Conservation (phyloP, 2,329 filamentous ascomycete genomes). For the Berkeleyomyces rouxiae region DNA sequence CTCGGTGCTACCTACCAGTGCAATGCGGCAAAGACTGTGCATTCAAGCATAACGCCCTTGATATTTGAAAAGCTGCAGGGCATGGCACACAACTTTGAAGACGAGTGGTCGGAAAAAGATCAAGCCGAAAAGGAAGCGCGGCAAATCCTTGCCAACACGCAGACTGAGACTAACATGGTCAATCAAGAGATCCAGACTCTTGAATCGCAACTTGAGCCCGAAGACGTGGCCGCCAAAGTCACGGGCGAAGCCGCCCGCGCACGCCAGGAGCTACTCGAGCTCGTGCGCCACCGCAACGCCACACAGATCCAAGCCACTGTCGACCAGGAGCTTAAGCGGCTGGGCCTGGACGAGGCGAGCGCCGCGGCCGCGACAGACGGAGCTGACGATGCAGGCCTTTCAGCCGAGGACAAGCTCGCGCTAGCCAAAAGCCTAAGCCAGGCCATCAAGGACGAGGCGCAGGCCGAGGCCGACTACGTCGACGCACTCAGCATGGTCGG, state of each 20-base stretch:
- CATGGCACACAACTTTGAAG: constrained; percentile 53
- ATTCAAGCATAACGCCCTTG: constrained; percentile 50
- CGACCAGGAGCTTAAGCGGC: constrained; percentile 27
- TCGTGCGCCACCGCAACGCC: constrained; percentile 36
- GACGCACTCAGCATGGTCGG: constrained; percentile 51
- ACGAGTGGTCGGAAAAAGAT: constrained; percentile 59
- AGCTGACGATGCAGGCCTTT: constrained; percentile 19
- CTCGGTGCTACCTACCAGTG: constrained; percentile 35
- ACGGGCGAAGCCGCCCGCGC: constrained; percentile 33
- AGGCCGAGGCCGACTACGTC: constrained; percentile 50
- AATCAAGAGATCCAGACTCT: constrained; percentile 43
- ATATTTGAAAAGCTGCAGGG: constrained; percentile 58
- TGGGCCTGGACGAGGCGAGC: constrained; percentile 29
- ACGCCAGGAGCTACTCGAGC: constrained; percentile 32
- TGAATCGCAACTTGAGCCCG: constrained; percentile 36
- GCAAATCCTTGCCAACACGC: constrained; percentile 47
- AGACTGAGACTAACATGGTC: constrained; percentile 46
- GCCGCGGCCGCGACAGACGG: neutral
- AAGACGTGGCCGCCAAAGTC: constrained; percentile 34
- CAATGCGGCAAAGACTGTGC: constrained; percentile 51
- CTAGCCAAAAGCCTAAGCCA: constrained; percentile 41
- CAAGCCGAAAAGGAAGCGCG: constrained; percentile 51
- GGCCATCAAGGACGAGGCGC: constrained; percentile 41
- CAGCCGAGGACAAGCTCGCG: constrained; percentile 37
- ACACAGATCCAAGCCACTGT: constrained; percentile 36